Evolutionary conservation across 805 yeast genomes (phyloP).

Genomic region (Sungouiozyma intestinalis): DNA sequence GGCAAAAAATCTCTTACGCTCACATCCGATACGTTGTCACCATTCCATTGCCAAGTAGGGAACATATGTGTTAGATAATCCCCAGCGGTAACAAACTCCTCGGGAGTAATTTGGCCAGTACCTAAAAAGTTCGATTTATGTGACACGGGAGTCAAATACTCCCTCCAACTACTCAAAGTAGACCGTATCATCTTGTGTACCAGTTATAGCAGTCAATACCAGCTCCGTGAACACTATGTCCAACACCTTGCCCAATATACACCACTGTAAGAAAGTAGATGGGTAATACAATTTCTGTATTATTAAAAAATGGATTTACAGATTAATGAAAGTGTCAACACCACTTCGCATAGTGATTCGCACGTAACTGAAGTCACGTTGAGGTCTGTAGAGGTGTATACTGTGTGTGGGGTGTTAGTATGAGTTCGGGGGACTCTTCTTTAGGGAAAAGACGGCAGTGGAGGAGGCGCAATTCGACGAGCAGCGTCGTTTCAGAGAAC

Average conservation of each 20-base stretch:
- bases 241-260: too few species aligned
- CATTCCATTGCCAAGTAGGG: slow-evolving; percentile 93
- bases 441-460: not conserved
- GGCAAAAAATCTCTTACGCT: slow-evolving; percentile 57
- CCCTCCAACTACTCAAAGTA: slow-evolving; percentile 73
- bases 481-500: not conserved
- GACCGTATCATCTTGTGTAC: slow-evolving; percentile 53
- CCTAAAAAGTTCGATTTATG: slow-evolving; percentile 75
- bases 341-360: too few species aligned
- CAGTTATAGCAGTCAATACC: not conserved
- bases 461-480: not conserved
- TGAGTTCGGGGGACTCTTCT: not conserved
- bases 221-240: not conserved
- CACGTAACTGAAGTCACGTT: too few species aligned
- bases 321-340: too few species aligned
- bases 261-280: too few species aligned
- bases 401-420: too few species aligned
- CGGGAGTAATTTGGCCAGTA: slow-evolving; percentile 93
- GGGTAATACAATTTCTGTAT: too few species aligned
- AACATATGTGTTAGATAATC: slow-evolving; percentile 84
- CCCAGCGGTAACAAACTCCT: slow-evolving; percentile 89
- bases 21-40: slow-evolving; percentile 35
- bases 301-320: too few species aligned
- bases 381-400: too few species aligned
- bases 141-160: slow-evolving; percentile 83